Percentiles rank a stretch among this genome's conserved stretches.
These are phyloP conservation scores for Ophiostoma triangulosporum DNA, from an alignment of 2,329 filamentous ascomycete species.

Conservation along the genomic window DNA sequence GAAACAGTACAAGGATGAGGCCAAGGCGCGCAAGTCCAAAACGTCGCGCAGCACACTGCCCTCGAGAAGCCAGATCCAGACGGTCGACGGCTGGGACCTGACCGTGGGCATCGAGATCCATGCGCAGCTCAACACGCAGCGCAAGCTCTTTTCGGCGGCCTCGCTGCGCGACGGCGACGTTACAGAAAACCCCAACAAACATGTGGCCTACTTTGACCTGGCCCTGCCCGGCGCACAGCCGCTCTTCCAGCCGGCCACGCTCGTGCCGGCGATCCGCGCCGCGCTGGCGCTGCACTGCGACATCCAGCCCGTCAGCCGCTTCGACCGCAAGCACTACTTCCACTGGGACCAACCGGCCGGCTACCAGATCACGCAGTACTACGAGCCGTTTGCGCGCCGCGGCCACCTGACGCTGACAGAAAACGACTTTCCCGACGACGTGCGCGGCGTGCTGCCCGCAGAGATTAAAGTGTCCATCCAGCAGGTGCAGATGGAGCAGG, in stretches of 20 bases:
- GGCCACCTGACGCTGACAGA: slow-evolving; percentile 53
- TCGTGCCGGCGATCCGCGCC: slow-evolving; percentile 82
- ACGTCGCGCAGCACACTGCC: slow-evolving; percentile 14
- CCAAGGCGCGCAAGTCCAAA: slow-evolving; percentile 32
- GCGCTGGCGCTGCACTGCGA: slow-evolving; percentile 73
- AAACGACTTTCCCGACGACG: slow-evolving; percentile 56
- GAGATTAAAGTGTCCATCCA: slow-evolving; percentile 68
- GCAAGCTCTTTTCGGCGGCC: slow-evolving; percentile 78
- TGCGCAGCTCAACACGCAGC: slow-evolving; percentile 78
- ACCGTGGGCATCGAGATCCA: slow-evolving; percentile 97
- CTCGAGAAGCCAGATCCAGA: slow-evolving; percentile 27
- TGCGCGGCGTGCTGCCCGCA: slow-evolving; percentile 58
- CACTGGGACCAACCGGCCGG: slow-evolving; percentile 96
- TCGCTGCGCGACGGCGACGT: slow-evolving; percentile 20
- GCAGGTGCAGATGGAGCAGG: slow-evolving; percentile 94
- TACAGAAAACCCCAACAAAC: slow-evolving; percentile 62
- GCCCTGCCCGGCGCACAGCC: slow-evolving; percentile 85
- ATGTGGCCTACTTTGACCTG: slow-evolving; percentile 77
- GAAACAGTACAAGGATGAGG: slow-evolving; percentile 60
- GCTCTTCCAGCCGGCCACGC: slow-evolving; percentile 64
- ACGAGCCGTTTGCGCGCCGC: slow-evolving; percentile 55
- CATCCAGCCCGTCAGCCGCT: slow-evolving; percentile 63
- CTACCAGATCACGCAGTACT: slow-evolving; percentile 97
- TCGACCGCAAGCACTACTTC: slow-evolving; percentile 97
- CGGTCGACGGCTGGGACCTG: slow-evolving; percentile 66